Conservation (phyloP, 768 basidiomycete genomes). For the Trametes meyenii region DNA sequence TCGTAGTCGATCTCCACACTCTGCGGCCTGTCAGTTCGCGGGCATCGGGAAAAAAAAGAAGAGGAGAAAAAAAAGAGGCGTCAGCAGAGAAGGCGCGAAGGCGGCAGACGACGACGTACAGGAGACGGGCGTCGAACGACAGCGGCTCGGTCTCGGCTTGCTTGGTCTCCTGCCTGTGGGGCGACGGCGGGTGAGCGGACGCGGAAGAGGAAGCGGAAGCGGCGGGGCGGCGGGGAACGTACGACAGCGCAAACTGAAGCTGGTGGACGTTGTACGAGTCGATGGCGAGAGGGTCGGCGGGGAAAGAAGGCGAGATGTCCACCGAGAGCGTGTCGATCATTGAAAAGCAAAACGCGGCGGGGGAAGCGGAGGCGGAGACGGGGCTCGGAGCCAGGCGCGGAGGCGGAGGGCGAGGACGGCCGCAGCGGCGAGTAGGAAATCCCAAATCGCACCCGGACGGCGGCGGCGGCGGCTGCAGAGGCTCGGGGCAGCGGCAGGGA, state of each 20-base stretch:
- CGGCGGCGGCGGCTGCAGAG: slow-evolving; percentile 14
- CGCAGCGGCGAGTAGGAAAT: slow-evolving; percentile 11
- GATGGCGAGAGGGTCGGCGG: slow-evolving; percentile 42
- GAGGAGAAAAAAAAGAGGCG: not conserved
- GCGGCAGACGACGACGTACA: slow-evolving; percentile 23
- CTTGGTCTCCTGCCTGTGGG: slow-evolving; percentile 45
- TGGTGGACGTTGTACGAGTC: slow-evolving; percentile 65
- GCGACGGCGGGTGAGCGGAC: slow-evolving; percentile 7
- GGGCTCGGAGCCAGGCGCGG: slow-evolving; percentile 2
- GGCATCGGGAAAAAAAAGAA: not conserved
- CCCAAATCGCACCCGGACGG: not conserved
- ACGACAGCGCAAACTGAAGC: slow-evolving; percentile 64
- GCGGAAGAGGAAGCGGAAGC: slow-evolving; percentile 10
- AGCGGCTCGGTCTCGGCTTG: slow-evolving; percentile 33
- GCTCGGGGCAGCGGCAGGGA: slow-evolving; percentile 14
- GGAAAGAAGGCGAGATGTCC: slow-evolving; percentile 37
- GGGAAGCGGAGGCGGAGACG: slow-evolving; percentile 1
- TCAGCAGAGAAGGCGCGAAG: slow-evolving; percentile 3
- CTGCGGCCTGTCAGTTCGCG: slow-evolving; percentile 37
- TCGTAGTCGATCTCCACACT: slow-evolving; percentile 60
- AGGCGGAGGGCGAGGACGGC: not conserved
- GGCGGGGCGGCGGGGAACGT: slow-evolving; percentile 28
- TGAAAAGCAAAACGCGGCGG: slow-evolving; percentile 18
- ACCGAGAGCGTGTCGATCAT: slow-evolving; percentile 56
- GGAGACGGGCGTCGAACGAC: slow-evolving; percentile 38